phyloP scores from a whole-genome alignment of 192 early-diverging fungal genomes.

The Piromyces finnis region DNA sequence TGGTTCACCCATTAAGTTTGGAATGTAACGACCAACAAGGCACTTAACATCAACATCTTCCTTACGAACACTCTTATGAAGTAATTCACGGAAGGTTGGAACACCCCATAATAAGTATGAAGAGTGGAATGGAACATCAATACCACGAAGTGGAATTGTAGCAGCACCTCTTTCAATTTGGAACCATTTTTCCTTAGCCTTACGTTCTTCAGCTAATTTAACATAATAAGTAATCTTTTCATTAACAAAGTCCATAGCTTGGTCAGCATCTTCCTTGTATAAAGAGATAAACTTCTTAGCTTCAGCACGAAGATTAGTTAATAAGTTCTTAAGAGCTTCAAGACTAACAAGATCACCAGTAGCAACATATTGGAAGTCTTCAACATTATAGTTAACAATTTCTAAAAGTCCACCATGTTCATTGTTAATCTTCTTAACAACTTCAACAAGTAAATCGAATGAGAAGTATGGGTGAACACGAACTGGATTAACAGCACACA shows the following conservation, averaged over 20 bases:
- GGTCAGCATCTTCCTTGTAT: conserved; percentile 58
- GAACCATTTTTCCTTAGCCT: conserved; percentile 32
- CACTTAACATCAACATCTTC: conserved; percentile 63
- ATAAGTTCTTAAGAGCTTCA: conserved; percentile 58
- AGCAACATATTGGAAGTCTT: conserved; percentile 89
- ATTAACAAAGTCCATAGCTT: conserved; percentile 58
- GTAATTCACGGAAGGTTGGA: conserved; percentile 73
- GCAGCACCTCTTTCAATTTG: conserved; percentile 69
- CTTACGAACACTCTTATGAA: conserved; percentile 65
- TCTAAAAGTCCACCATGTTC: conserved; percentile 63
- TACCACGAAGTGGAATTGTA: conserved; percentile 77
- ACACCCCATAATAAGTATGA: conserved; percentile 81
- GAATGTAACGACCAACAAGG: conserved; percentile 77
- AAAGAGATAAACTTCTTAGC: conserved; percentile 16
- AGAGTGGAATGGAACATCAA: conserved; percentile 97
- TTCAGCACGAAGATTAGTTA: conserved; percentile 74
- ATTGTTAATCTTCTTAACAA: conserved; percentile 66
- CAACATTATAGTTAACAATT: conserved; percentile 96
- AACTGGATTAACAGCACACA: conserved; percentile 85
- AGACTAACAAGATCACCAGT: conserved; percentile 68
- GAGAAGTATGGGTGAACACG: conserved; percentile 68
- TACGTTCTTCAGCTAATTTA: conserved; percentile 44
- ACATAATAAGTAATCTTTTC: conserved; percentile 55
- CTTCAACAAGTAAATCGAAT: conserved; percentile 62
- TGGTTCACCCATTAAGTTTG: conserved; percentile 80